A percentile compares a stretch with the other conserved stretches of the same genome.
These are phyloP conservation scores for Xanthoconium purpureum DNA, from an alignment of 768 basidiomycete species.

Conservation along the genomic window DNA sequence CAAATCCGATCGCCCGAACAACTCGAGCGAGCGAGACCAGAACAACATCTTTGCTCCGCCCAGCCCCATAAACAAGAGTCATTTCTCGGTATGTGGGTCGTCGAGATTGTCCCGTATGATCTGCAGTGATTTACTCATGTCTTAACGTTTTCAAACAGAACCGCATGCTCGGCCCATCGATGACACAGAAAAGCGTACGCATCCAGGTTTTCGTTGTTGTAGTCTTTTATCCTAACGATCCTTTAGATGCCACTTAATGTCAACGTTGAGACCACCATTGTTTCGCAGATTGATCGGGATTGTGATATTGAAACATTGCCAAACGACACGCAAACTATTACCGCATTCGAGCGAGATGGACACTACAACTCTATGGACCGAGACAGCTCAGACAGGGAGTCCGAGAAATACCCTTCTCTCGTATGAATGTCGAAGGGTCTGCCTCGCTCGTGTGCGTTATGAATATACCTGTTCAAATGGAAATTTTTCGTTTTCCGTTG, in stretches of 20 bases:
- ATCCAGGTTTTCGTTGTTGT: neutral
- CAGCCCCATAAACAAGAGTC: conserved; percentile 20
- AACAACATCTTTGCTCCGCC: conserved; percentile 9
- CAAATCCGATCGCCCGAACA: conserved; percentile 20
- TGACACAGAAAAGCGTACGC: conserved; percentile 25
- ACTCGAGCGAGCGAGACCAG: conserved; percentile 27
- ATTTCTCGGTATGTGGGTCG: conserved; percentile 21
- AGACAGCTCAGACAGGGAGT: conserved; percentile 20
- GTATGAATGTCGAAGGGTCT: conserved; percentile 9
- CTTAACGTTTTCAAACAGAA: conserved; percentile 11
- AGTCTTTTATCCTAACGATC: neutral
- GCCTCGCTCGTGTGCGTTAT: neutral
- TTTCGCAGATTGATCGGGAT: conserved; percentile 30
- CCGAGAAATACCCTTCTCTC: conserved; percentile 14
- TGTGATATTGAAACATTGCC: conserved; percentile 22
- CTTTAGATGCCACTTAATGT: conserved; percentile 25
- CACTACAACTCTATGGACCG: conserved; percentile 15
- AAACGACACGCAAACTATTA: conserved; percentile 4
- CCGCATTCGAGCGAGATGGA: conserved; percentile 17
- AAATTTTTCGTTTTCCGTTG: neutral
- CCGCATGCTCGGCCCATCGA: conserved; percentile 20
- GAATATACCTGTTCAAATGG: conserved; percentile 10
- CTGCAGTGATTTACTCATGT: neutral
- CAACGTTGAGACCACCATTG: conserved; percentile 34
- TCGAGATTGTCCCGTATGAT: neutral